Conservation (phyloP, 1,139 yeast species). For the Suhomyces bokatorum region DNA sequence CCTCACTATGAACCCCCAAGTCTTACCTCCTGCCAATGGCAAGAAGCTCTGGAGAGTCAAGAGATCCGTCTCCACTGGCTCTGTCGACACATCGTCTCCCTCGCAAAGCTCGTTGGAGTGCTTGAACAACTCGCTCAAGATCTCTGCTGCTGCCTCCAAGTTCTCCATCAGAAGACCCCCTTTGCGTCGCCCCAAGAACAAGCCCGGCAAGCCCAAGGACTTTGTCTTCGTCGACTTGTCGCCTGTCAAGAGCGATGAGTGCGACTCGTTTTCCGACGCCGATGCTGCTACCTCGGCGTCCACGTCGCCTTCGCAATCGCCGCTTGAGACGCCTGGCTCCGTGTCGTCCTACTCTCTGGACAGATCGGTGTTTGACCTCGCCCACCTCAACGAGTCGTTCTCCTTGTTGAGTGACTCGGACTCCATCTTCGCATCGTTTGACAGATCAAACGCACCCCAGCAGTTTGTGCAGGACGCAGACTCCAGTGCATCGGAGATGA, state of each 20-base stretch:
- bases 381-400: conserved; percentile 16
- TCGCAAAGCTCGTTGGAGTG: conserved; percentile 36
- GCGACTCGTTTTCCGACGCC: conserved; percentile 12
- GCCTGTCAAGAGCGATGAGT: conserved; percentile 44
- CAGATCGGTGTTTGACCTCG: conserved; percentile 17
- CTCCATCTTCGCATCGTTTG: conserved; percentile 16
- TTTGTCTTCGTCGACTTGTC: conserved; percentile 57
- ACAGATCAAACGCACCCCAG: conserved; percentile 12
- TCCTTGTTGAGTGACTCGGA: conserved; percentile 15
- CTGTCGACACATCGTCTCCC: conserved; percentile 12
- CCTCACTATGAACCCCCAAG: conserved; percentile 16
- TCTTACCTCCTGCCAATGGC: conserved; percentile 49
- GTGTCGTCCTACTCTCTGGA: conserved; percentile 2
- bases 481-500: conserved; percentile 10
- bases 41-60: conserved; percentile 52
- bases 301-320: conserved; percentile 12
- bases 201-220: conserved; percentile 53
- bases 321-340: conserved; percentile 10
- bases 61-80: conserved; percentile 26
- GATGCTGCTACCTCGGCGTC: conserved; percentile 4
- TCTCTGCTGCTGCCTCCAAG: conserved; percentile 39
- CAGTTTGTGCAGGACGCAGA: conserved; percentile 15
- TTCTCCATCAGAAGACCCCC: conserved; percentile 47
- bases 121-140: conserved; percentile 46
- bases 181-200: conserved; percentile 51